These are phyloP conservation scores for Wickerhamiella musiphila DNA, from an alignment of 805 yeast genomes.

Conservation along the genomic window DNA sequence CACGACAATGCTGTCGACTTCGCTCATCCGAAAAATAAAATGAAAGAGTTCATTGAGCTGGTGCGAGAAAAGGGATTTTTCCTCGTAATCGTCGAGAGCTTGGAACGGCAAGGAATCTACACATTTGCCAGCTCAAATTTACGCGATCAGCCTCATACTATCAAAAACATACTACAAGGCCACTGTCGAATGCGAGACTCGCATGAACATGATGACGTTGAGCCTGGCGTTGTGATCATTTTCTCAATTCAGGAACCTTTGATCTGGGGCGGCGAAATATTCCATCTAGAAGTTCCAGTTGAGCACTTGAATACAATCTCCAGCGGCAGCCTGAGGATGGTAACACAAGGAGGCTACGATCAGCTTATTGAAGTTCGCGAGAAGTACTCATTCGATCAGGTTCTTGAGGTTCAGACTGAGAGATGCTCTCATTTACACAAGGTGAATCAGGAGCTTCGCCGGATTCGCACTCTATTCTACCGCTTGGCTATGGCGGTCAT, in stretches of 20 bases:
- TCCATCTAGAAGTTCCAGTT: slow-evolving; percentile 29
- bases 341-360: slow-evolving; percentile 51
- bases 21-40: slow-evolving; percentile 16
- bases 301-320: slow-evolving; percentile 28
- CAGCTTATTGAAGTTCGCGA: slow-evolving; percentile 30
- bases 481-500: slow-evolving; percentile 49
- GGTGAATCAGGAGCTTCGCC: slow-evolving; percentile 56
- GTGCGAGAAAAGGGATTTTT: slow-evolving; percentile 55
- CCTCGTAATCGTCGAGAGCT: slow-evolving; percentile 52
- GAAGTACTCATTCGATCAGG: slow-evolving; percentile 4
- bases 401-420: slow-evolving; percentile 5
- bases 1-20: slow-evolving; percentile 52
- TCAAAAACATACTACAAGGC: slow-evolving; percentile 18
- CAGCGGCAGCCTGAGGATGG: slow-evolving; percentile 48
- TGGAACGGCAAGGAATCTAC: slow-evolving; percentile 62
- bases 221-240: slow-evolving; percentile 47
- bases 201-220: slow-evolving; percentile 6
- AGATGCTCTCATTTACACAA: slow-evolving; percentile 47
- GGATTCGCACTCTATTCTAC: slow-evolving; percentile 48
- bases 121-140: slow-evolving; percentile 56
- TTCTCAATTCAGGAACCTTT: slow-evolving; percentile 69
- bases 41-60: slow-evolving; percentile 36
- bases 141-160: slow-evolving; percentile 22
- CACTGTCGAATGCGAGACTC: slow-evolving; percentile 18
- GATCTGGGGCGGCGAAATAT: slow-evolving; percentile 76